Percentiles rank a stretch among this genome's conserved stretches.
Conservation (phyloP, 345 rosid genomes). For the Hibiscus syriacus region DNA sequence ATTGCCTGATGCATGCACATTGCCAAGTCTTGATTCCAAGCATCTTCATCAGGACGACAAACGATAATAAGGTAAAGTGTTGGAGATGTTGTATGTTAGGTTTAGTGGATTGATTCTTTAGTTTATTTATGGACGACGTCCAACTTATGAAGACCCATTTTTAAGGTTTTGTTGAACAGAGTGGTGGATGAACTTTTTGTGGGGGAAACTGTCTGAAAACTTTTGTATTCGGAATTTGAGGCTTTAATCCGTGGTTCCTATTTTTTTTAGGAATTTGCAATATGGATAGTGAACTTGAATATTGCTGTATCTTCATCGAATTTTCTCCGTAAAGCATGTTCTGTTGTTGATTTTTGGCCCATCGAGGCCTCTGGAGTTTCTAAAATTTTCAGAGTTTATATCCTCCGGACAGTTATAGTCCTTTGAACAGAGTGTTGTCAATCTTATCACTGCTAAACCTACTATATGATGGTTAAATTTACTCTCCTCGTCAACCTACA, state of each 20-base stretch:
- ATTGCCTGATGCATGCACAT: constrained; percentile 35
- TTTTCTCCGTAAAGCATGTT: too few relatives aligned
- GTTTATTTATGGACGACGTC: constrained; percentile 19
- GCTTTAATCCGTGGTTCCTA: neutral
- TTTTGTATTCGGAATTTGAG: constrained; percentile 8
- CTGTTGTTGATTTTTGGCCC: too few relatives aligned
- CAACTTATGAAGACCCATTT: constrained; percentile 10
- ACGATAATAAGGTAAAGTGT: constrained; percentile 23
- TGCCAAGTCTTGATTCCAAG: constrained; percentile 5
- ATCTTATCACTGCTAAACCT: too few relatives aligned
- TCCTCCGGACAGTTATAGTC: too few relatives aligned
- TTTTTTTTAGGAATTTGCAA: neutral
- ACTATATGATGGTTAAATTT: too few relatives aligned
- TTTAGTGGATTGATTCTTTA: constrained; percentile 31
- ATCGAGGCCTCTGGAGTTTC: too few relatives aligned
- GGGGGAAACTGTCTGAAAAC: constrained; percentile 9
- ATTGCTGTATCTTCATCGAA: too few relatives aligned
- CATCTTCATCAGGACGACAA: constrained; percentile 6
- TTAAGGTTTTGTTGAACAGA: neutral
- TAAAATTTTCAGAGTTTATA: too few relatives aligned
- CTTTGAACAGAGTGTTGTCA: too few relatives aligned
- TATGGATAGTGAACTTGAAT: too few relatives aligned
- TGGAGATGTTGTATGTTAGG: constrained; percentile 30
- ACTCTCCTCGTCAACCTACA: too few relatives aligned
- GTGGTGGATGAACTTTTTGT: constrained; percentile 7